Evolutionary conservation across 2,329 filamentous ascomycete genomes (phyloP).

Genomic region (Chrysoporthe cubensis): DNA sequence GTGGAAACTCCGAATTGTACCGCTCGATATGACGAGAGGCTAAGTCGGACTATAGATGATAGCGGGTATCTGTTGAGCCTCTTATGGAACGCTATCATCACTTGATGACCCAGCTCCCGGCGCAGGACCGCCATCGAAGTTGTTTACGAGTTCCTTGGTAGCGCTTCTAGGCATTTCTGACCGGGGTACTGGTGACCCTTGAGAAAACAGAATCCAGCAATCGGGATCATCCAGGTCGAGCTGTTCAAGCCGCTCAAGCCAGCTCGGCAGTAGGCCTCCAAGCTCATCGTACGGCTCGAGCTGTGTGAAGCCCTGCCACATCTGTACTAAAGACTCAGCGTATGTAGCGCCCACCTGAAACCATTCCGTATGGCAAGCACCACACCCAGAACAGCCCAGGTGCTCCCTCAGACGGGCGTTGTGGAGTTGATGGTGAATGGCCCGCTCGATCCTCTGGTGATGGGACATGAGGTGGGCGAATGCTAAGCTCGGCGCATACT

Average conservation of each 20-base stretch:
- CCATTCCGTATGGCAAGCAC: slow-evolving; percentile 35
- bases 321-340: slow-evolving; percentile 30
- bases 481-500: slow-evolving; percentile 33
- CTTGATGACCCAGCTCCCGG: slow-evolving; percentile 1
- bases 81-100: not conserved
- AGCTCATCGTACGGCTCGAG: slow-evolving; percentile 36
- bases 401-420: slow-evolving; percentile 35
- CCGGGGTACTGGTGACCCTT: not conserved
- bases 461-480: slow-evolving; percentile 28
- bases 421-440: slow-evolving; percentile 37
- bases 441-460: slow-evolving; percentile 36
- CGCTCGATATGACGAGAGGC: not conserved
- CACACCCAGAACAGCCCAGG: slow-evolving; percentile 33
- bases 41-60: too few relatives aligned
- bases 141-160: not conserved
- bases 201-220: slow-evolving; percentile 35
- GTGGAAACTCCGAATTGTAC: not conserved
- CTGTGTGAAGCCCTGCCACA: slow-evolving; percentile 37
- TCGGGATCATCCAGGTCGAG: slow-evolving; percentile 34
- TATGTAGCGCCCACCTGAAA: slow-evolving; percentile 32
- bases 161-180: not conserved
- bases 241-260: slow-evolving; percentile 32
- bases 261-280: slow-evolving; percentile 33
- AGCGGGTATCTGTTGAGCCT: not conserved
- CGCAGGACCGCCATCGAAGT: too few relatives aligned